A percentile compares a stretch with the other conserved stretches of the same genome.
phyloP scores from a whole-genome alignment of 2,329 filamentous ascomycete species.

The Apiospora koreana region DNA sequence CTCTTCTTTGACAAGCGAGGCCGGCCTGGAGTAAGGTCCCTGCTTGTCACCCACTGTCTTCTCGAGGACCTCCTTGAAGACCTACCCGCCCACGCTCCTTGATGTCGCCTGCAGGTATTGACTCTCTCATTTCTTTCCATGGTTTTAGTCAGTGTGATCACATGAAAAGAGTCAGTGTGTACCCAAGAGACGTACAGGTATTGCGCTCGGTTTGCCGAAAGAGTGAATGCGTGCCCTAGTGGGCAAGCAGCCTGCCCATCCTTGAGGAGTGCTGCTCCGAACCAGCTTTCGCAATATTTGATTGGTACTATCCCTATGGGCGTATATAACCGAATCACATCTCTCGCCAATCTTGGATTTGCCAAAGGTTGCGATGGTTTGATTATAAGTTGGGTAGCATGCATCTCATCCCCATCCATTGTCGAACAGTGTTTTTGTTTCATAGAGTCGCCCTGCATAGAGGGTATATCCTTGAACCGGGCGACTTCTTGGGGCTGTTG shows the following conservation, averaged over 20 bases:
- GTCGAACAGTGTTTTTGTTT: neutral
- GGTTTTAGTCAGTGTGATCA: neutral
- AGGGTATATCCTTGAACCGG: neutral
- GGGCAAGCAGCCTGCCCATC: neutral
- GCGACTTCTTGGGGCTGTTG: neutral
- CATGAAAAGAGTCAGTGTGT: neutral
- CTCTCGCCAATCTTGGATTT: neutral
- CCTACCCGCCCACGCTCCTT: neutral
- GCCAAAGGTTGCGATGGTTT: neutral
- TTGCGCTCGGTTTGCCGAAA: neutral
- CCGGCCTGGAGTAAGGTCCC: neutral
- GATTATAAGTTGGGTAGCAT: neutral
- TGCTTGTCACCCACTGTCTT: neutral
- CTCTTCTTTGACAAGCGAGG: neutral
- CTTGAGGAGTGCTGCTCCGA: too few species aligned
- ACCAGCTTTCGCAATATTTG: neutral
- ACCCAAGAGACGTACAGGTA: neutral
- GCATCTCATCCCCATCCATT: neutral
- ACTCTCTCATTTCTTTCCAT: neutral
- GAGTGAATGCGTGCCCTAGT: neutral
- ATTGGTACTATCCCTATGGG: neutral
- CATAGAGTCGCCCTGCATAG: neutral
- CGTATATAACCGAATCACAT: neutral
- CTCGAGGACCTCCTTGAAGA: neutral
- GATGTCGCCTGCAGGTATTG: neutral